Evolutionary conservation across 345 rosid species (phyloP), one percentile per base, ranked within the genome.

Genomic region (Melaleuca alternifolia): DNA sequence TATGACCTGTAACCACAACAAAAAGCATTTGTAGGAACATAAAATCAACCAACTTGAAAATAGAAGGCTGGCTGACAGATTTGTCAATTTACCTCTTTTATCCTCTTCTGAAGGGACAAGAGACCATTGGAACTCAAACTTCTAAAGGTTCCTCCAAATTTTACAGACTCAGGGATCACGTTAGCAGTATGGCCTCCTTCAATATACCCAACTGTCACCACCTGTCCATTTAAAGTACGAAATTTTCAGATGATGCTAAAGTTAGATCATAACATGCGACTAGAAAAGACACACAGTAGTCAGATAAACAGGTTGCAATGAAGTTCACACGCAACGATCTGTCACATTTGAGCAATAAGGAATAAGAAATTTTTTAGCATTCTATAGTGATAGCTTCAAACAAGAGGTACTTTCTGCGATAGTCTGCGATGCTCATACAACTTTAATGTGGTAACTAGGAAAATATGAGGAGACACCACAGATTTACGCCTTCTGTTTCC

Each of bases 141-240:
- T 86, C 96, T 89, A 71, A 87, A 95, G 87, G 95, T 95, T 87
- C 98, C 95, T 1, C 91, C 91, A 44, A 95, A 94, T 84, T 84
- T 91, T 2, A 91, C 94, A 12, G 88, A 84, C 82, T 93, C 91
- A 0, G 96, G 98, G 84, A 92, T 93, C 76, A 94, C 93, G 54
- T 94, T 95, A 77, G 84, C 88, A 15, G 94, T 92, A 77, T 91
- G 89, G 51, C 96, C 98, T 53, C 97, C 98, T 77, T 90, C 90
- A 6, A 94, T 90, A 83, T 88, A 92, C 59, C 97, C 97, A 15
- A 95, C 95, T 0, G 97, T 92, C 84, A 94, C 92, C 87, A 94
- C 93, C 97, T 93, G 84, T 24, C 83, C 26, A 33, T 76, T 84
- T 52, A 26, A 85, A 15, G 54, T 59, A 28, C 12, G 10, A 75